Conservation (phyloP, 2,329 filamentous ascomycete species). For the Claviceps monticola region DNA sequence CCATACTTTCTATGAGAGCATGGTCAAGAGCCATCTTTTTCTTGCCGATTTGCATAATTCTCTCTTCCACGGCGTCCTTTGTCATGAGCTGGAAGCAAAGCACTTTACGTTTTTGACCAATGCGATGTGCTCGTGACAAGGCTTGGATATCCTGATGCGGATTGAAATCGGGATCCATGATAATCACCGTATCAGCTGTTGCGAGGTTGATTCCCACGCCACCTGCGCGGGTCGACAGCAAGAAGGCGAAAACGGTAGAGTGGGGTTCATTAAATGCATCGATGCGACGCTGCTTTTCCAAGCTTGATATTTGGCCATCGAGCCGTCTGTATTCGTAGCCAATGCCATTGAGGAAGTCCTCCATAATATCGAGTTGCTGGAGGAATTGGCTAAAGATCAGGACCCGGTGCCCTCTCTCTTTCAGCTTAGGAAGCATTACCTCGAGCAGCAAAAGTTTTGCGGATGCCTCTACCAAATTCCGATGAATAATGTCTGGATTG, state of each 20-base stretch:
- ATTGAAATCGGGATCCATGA: conserved; percentile 93
- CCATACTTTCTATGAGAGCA: conserved; percentile 84
- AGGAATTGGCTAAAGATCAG: conserved; percentile 95
- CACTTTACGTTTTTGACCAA: conserved; percentile 92
- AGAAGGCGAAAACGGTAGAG: conserved; percentile 75
- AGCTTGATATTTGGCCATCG: conserved; percentile 66
- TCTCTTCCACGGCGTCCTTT: conserved; percentile 77
- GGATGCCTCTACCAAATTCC: conserved; percentile 81
- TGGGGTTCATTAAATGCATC: conserved; percentile 82
- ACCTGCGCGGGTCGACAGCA: conserved; percentile 86
- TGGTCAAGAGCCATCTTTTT: conserved; percentile 96
- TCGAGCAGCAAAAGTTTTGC: conserved; percentile 77
- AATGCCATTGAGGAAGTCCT: conserved; percentile 76
- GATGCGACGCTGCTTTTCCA: conserved; percentile 89
- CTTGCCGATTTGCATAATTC: conserved; percentile 88
- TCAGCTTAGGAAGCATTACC: conserved; percentile 74
- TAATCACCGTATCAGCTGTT: conserved; percentile 94
- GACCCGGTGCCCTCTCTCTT: conserved; percentile 75
- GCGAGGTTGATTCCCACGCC: conserved; percentile 97
- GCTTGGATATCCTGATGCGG: conserved; percentile 97
- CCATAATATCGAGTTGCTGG: conserved; percentile 72
- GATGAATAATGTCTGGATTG: conserved; percentile 48
- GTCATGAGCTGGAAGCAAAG: conserved; percentile 93
- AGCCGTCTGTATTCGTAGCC: conserved; percentile 63
- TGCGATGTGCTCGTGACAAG: conserved; percentile 83